These are phyloP conservation scores for Gardenia jasminoides DNA, from an alignment of 257 asterid species.

Conservation along the genomic window DNA sequence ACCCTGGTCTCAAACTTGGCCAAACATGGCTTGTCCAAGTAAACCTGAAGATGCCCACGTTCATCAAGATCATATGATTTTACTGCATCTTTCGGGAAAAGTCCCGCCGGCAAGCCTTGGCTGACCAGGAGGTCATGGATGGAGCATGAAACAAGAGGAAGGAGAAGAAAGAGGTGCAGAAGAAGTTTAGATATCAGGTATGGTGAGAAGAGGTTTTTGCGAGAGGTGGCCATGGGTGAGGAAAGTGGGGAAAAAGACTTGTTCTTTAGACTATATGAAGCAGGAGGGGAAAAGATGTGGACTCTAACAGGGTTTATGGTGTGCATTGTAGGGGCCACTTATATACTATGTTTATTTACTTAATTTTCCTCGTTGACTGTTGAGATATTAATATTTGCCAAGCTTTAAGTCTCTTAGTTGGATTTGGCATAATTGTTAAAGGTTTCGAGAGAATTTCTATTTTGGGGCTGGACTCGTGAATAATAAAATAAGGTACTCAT, in stretches of 20 bases:
- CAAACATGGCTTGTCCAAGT: constrained; percentile 69
- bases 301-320: constrained; percentile 2
- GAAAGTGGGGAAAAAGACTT: background rate
- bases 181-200: constrained; percentile 23
- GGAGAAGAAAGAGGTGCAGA: constrained; percentile 23
- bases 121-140: constrained; percentile 70
- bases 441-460: background rate
- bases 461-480: background rate
- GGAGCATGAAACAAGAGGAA: constrained; percentile 22
- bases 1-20: constrained; percentile 76
- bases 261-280: background rate
- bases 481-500: background rate
- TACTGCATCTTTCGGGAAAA: constrained; percentile 78
- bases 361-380: background rate
- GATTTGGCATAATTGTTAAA: background rate
- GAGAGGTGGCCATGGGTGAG: constrained; percentile 29
- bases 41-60: constrained; percentile 58
- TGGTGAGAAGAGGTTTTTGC: constrained; percentile 13
- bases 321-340: background rate
- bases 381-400: background rate
- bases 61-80: constrained; percentile 51
- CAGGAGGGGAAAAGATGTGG: background rate
- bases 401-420: background rate
- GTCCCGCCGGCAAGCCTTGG: constrained; percentile 75
- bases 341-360: background rate